These are phyloP conservation scores for Microcyclospora pomicola DNA, from an alignment of 2,329 filamentous ascomycete genomes.

Conservation along the genomic window DNA sequence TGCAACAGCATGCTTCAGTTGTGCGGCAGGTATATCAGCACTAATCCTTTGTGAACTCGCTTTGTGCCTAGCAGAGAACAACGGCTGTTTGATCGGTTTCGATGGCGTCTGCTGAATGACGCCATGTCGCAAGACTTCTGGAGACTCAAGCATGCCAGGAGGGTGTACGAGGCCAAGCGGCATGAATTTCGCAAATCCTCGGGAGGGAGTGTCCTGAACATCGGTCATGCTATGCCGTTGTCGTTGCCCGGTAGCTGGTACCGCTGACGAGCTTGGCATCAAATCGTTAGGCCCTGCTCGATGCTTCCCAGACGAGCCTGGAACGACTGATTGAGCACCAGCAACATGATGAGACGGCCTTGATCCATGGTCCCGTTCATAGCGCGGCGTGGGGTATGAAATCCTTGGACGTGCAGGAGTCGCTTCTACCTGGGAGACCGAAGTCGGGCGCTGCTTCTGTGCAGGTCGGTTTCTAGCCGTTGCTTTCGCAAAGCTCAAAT, in stretches of 20 bases:
- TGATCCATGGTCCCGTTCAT: too few relatives aligned
- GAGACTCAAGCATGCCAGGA: slow-evolving; percentile 14
- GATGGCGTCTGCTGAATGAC: slow-evolving; percentile 8
- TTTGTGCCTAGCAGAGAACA: too few relatives aligned
- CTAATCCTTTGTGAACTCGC: too few relatives aligned
- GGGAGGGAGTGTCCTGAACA: slow-evolving; percentile 32
- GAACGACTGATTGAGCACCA: slow-evolving; percentile 24
- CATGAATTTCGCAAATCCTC: slow-evolving; percentile 23
- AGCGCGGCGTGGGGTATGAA: slow-evolving; percentile 12
- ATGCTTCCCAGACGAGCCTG: slow-evolving; percentile 26
- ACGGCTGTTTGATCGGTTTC: slow-evolving; percentile 1
- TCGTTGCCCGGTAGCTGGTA: slow-evolving; percentile 18
- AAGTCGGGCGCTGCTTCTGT: slow-evolving; percentile 18
- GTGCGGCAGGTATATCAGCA: too few relatives aligned
- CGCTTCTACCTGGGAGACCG: slow-evolving; percentile 27
- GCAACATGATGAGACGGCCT: slow-evolving; percentile 6
- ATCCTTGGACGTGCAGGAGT: slow-evolving; percentile 23
- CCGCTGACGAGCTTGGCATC: slow-evolving; percentile 8
- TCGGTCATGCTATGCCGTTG: slow-evolving; percentile 7
- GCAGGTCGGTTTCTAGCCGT: slow-evolving; percentile 10
- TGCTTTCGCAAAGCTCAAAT: slow-evolving; percentile 37
- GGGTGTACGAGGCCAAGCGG: slow-evolving; percentile 7
- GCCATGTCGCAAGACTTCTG: slow-evolving; percentile 8
- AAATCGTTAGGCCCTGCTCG: slow-evolving; percentile 10
- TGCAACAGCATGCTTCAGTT: too few relatives aligned